Evolutionary conservation across 257 asterid genomes (phyloP), one percentile per base, ranked within the genome.

Genomic region (Mentha longifolia): DNA sequence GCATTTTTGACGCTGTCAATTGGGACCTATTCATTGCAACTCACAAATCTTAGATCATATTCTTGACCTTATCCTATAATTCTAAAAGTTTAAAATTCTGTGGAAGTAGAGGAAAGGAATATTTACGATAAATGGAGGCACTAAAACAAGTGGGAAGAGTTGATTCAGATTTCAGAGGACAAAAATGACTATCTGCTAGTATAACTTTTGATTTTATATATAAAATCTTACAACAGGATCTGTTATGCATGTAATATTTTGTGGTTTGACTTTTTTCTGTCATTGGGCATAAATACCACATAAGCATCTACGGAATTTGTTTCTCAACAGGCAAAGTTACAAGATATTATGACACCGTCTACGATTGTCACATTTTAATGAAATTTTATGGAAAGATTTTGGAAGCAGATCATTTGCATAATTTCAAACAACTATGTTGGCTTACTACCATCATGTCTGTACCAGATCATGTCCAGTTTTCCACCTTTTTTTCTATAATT

Each of bases 121-220:
- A 68, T 46, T 45, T 13, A n/a, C 14, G 68, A 62, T 70, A 63
- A 64, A 56, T 58, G 41, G 46, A 28, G 62, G 43, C 22, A 31
- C 37, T 57, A 20, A 50, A 65, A 74, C 41, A 35, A 71, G 69
- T 51, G 70, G 14, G 16, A 67, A 35, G 51, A 31, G 61, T 64
- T 43, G 70, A 47, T 31, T 46, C 45, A 42, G 43, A 55, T 37
- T 31, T 46, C 45, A 42, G 43, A 55, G 43, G 79, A 58, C 39
- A 49, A 61, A 39, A 50, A 33, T 74, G 43, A 57, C 45, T 58
- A 61, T 47, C 45, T 61, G 49, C 25, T 73, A 46, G 33, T 30
- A 43, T 46, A 46, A 42, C 17, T 37, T 17, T 71, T 25, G 58
- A 25, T 39, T 75, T 39, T 56, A 43, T 71, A 16, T 54, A 16